Evolutionary conservation across 306 rosid genomes (phyloP).

Genomic region (Trifolium fragiferum): DNA sequence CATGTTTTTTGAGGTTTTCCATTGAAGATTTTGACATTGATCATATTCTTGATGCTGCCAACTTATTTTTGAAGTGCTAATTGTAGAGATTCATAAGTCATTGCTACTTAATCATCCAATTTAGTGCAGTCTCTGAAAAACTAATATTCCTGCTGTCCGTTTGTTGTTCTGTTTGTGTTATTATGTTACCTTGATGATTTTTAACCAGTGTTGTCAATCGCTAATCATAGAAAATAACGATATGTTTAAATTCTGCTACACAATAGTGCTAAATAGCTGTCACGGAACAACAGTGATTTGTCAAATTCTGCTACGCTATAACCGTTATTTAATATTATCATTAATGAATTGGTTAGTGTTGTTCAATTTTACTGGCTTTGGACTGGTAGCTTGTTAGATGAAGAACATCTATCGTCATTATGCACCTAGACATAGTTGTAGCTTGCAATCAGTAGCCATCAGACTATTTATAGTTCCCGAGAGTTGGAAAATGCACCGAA

Average conservation of each 20-base stretch:
- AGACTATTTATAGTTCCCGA: slow-evolving; percentile 4
- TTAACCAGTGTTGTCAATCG: neutral
- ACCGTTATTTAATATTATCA: neutral
- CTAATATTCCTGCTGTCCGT: slow-evolving; percentile 4
- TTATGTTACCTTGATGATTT: slow-evolving; percentile 16
- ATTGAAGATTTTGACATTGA: neutral
- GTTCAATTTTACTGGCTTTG: slow-evolving; percentile 23
- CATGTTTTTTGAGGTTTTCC: slow-evolving; percentile 23
- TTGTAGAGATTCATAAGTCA: neutral
- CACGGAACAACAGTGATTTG: neutral
- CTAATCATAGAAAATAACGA: no score
- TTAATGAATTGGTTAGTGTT: slow-evolving; percentile 16
- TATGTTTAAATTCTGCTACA: neutral
- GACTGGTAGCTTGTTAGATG: neutral
- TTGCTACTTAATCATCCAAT: slow-evolving; percentile 20
- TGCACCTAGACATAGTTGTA: neutral
- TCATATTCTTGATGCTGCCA: slow-evolving; percentile 22
- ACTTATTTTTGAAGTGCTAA: slow-evolving; percentile 31
- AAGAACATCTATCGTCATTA: slow-evolving; percentile 17
- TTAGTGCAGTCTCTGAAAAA: slow-evolving; percentile 19
- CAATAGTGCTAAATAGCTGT: neutral
- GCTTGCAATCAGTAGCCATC: slow-evolving; percentile 6
- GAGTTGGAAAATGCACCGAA: slow-evolving; percentile 14
- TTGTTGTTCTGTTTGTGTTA: neutral
- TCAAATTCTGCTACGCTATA: no score